These are phyloP conservation scores for Verticillium isaacii DNA, from an alignment of 2,329 filamentous ascomycete species.

Conservation along the genomic window DNA sequence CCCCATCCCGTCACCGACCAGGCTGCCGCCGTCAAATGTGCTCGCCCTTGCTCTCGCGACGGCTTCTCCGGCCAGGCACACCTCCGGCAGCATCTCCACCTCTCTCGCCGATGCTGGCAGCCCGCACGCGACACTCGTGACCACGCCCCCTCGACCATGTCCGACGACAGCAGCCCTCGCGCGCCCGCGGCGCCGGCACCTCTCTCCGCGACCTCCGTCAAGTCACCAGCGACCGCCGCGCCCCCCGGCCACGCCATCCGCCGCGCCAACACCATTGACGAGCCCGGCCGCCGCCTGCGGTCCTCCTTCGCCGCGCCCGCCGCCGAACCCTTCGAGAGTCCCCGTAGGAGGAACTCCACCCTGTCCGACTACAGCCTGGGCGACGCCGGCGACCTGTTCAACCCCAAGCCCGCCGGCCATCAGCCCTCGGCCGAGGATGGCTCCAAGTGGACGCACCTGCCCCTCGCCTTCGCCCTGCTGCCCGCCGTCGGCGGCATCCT, in stretches of 20 bases:
- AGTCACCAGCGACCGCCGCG: constrained; percentile 3
- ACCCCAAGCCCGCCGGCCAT: constrained; percentile 34
- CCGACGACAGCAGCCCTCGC: neutral
- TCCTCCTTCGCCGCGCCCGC: neutral
- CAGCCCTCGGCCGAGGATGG: constrained; percentile 6
- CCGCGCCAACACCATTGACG: constrained; percentile 35
- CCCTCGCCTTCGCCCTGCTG: constrained; percentile 76
- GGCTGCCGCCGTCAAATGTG: neutral
- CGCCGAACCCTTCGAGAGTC: constrained; percentile 17
- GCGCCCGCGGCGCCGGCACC: neutral
- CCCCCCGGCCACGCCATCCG: constrained; percentile 32
- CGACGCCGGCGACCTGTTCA: constrained; percentile 66
- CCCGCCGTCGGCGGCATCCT: constrained; percentile 81
- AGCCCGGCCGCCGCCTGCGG: constrained; percentile 21
- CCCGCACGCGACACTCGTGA: neutral
- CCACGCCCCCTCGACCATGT: neutral
- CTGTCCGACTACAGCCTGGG: constrained; percentile 72
- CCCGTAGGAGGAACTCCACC: constrained; percentile 66
- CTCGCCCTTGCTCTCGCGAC: neutral
- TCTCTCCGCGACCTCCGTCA: neutral
- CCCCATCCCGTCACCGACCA: neutral
- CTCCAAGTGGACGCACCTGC: constrained; percentile 73
- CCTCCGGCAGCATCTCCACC: neutral
- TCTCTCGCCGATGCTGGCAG: neutral
- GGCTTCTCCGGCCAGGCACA: neutral